Percentiles rank a stretch among this genome's conserved stretches.
These are phyloP conservation scores for Pisolithus thermaeus DNA, from an alignment of 1,284 basidiomycete species.

Conservation along the genomic window DNA sequence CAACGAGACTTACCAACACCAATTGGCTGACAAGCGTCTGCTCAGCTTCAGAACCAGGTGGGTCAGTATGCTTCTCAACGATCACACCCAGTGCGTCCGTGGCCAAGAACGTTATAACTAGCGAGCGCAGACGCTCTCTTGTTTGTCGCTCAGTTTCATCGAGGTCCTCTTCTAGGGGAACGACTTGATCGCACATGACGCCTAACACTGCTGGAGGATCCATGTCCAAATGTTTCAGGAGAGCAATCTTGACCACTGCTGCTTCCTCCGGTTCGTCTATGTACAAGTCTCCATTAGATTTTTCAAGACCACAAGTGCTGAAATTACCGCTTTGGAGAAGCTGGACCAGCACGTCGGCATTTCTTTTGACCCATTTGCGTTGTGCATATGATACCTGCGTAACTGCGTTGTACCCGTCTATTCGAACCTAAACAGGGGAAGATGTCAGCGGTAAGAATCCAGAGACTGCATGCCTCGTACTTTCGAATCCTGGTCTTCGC, in stretches of 20 bases:
- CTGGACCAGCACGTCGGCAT: conserved; percentile 67
- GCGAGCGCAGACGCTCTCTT: conserved; percentile 48
- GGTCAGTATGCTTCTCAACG: conserved; percentile 38
- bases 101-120: conserved; percentile 56
- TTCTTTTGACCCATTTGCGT: conserved; percentile 57
- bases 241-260: conserved; percentile 50
- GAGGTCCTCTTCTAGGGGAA: conserved; percentile 42
- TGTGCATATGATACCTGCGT: conserved; percentile 56
- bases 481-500: conserved; percentile 57
- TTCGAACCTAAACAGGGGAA: conserved; percentile 46
- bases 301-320: conserved; percentile 1
- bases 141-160: conserved; percentile 57
- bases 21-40: conserved; percentile 43
- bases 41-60: conserved; percentile 43
- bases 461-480: conserved; percentile 29
- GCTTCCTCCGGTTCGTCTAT: conserved; percentile 64
- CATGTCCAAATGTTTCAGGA: conserved; percentile 58
- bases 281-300: not conserved
- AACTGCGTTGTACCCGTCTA: conserved; percentile 60
- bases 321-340: conserved; percentile 66
- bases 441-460: conserved; percentile 7
- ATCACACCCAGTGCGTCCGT: conserved; percentile 47
- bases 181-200: conserved; percentile 64
- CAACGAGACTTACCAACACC: conserved; percentile 35
- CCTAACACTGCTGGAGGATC: conserved; percentile 54